A percentile compares a stretch with the other conserved stretches of the same genome.
These are phyloP conservation scores for Leishmania mexicana DNA, from an alignment of 208 protist genomes.

Conservation along the genomic window DNA sequence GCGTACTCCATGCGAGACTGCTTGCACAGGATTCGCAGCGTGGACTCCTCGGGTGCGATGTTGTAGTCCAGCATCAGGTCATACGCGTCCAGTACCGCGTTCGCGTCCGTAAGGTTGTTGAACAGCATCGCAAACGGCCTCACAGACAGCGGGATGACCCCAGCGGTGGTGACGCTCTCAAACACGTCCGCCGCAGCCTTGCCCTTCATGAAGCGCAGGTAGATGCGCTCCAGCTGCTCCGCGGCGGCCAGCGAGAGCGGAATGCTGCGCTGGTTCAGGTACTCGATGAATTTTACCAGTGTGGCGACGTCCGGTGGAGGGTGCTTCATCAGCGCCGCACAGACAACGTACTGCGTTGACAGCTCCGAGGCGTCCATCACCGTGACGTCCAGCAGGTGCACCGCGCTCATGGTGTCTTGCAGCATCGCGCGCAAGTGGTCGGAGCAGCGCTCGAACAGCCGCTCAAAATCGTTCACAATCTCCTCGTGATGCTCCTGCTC, in stretches of 20 bases:
- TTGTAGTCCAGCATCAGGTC: constrained; percentile 89
- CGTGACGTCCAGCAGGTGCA: constrained; percentile 40
- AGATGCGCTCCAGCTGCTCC: constrained; percentile 67
- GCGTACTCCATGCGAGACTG: constrained; percentile 71
- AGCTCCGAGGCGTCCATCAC: constrained; percentile 31
- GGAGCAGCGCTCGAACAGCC: constrained; percentile 56
- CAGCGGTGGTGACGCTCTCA: constrained; percentile 46
- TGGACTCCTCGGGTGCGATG: constrained; percentile 74
- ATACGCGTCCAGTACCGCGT: constrained; percentile 80
- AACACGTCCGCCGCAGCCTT: constrained; percentile 69
- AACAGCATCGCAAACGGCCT: constrained; percentile 89
- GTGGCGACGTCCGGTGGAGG: constrained; percentile 34
- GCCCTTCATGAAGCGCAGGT: constrained; percentile 78
- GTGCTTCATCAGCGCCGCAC: constrained; percentile 64
- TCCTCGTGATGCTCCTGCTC: constrained; percentile 73
- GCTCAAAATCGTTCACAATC: constrained; percentile 75
- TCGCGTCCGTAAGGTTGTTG: constrained; percentile 52
- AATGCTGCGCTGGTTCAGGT: constrained; percentile 44
- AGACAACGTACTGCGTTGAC: constrained; percentile 44
- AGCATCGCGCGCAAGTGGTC: constrained; percentile 61
- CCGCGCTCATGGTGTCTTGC: constrained; percentile 35
- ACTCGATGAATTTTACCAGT: constrained; percentile 49
- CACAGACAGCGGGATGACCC: constrained; percentile 68
- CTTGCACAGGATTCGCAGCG: constrained; percentile 84
- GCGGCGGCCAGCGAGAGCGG: constrained; percentile 39